Conservation (phyloP, 768 basidiomycete species). For the Rhodotorula diobovata region DNA sequence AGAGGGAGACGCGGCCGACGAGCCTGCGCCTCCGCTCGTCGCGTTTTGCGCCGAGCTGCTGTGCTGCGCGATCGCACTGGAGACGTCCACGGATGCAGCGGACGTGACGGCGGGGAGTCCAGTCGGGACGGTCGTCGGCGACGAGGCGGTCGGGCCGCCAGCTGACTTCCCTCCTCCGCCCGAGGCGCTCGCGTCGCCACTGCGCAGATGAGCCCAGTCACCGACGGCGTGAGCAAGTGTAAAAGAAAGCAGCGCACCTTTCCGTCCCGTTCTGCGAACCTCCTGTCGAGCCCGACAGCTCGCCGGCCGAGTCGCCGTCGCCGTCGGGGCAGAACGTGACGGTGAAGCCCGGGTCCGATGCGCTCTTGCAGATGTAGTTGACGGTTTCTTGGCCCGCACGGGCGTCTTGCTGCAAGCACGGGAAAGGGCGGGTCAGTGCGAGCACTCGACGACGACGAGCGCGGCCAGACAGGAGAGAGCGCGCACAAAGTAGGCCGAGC, state of each 20-base stretch:
- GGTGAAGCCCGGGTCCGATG: conserved; percentile 8
- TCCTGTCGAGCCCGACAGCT: neutral
- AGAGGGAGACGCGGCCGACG: neutral
- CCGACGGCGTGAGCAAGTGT: neutral
- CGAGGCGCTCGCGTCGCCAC: neutral
- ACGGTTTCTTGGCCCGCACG: neutral
- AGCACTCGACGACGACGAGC: neutral
- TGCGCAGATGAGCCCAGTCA: neutral
- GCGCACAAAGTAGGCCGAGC: conserved; percentile 12
- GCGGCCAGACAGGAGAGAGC: neutral
- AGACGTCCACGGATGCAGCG: neutral
- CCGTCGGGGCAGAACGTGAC: conserved; percentile 27
- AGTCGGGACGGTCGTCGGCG: neutral
- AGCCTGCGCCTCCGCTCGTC: too few relatives aligned
- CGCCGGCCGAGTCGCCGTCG: conserved; percentile 5
- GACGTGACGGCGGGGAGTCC: conserved; percentile 20
- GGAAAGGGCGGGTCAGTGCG: neutral
- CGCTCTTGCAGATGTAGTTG: conserved; percentile 2
- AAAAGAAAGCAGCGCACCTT: neutral
- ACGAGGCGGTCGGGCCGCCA: neutral
- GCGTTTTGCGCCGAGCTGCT: too few relatives aligned
- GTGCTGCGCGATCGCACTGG: too few relatives aligned
- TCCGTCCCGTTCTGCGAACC: too few relatives aligned
- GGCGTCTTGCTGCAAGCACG: neutral
- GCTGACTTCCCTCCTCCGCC: neutral